Evolutionary conservation across 305 asterid species (phyloP), one percentile per base, ranked within the genome.

Genomic region (Fraxinus platypoda): DNA sequence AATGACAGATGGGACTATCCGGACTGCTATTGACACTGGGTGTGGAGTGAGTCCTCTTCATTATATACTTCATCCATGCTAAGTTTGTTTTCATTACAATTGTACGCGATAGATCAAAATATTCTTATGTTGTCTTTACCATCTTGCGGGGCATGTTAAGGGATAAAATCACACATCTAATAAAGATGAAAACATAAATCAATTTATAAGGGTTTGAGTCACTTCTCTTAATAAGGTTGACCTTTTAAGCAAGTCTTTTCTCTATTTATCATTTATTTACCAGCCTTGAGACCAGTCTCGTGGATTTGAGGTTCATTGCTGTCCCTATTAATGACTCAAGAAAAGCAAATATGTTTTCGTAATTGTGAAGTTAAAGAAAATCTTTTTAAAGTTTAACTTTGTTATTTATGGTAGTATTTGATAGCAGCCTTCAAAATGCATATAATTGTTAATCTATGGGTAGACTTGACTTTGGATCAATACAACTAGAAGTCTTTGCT

Each of bases 21-120:
- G 97, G 38, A 95, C 98, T 70, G 98, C 99, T 84, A 92, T 94
- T 82, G 99, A 95, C 85, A 95, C 98, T 2, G 99, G 99, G 35
- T 95, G 99, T 82, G 98, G 99, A 92, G 99, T 95, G 85, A 91
- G 98, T 90, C 70, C 66, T 6, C 70, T 30, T 57, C 46, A 38
- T 64, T 30, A 28, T 19, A 21, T 52, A 9, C 70, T 79, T 25
- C 49, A 57, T 38, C 59, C 71, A 13, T 25, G 2, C 75, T 2
- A 71, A 31, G 13, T 28, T 66, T 26, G 26, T 66, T 19, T 9
- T 6, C 6, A 9, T 7, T 66, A 66, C 37, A 26, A 26, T 26
- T 66, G 35, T 66, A 25, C 4, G 35, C 13, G 74, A 66, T 66
- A 66, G 35, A 26, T 66, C 74, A 66, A 66, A 28, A 26, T 25